Evolutionary conservation across 139 green algal genomes (phyloP).

Genomic region (Micractinium sp.): DNA sequence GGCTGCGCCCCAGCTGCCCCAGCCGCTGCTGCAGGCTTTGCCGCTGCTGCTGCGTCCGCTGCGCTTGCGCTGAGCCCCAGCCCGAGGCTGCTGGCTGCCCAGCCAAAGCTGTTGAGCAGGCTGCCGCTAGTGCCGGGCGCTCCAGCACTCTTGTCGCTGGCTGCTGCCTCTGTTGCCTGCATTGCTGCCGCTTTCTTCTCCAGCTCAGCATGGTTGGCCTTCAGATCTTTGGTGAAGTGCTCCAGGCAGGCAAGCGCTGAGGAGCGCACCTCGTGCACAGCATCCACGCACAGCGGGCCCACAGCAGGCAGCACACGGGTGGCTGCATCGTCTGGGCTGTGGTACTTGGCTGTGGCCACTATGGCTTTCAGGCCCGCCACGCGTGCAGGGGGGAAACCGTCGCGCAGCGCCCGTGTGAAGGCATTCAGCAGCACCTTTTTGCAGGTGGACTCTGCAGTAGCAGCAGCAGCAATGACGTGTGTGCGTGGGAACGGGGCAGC

Average conservation of each 20-base stretch:
- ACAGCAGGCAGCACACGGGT: constrained; percentile 81
- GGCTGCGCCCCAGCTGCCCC: not conserved
- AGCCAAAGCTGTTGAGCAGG: constrained; percentile 41
- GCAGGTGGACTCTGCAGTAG: constrained; percentile 18
- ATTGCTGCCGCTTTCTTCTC: not conserved
- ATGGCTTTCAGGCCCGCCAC: constrained; percentile 82
- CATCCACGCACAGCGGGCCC: constrained; percentile 83
- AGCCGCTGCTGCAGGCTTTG: not conserved
- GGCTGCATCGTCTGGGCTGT: constrained; percentile 81
- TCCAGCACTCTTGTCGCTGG: not conserved
- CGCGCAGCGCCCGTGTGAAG: constrained; percentile 91
- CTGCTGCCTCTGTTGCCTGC: not conserved
- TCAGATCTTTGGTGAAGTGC: constrained; percentile 47
- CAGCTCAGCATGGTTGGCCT: constrained; percentile 31
- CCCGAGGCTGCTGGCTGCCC: constrained; percentile 41
- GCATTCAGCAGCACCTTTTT: constrained; percentile 87
- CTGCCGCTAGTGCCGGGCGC: constrained; percentile 41
- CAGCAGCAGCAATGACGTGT: not conserved
- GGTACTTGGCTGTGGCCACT: constrained; percentile 72
- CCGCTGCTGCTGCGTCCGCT: not conserved
- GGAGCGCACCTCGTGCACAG: constrained; percentile 68
- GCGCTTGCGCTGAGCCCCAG: not conserved
- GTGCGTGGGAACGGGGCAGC: not conserved
- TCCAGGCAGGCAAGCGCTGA: constrained; percentile 60
- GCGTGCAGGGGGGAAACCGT: constrained; percentile 85